Evolutionary conservation across 1,284 basidiomycete genomes (phyloP).

Genomic region (Irpex rosettiformis): DNA sequence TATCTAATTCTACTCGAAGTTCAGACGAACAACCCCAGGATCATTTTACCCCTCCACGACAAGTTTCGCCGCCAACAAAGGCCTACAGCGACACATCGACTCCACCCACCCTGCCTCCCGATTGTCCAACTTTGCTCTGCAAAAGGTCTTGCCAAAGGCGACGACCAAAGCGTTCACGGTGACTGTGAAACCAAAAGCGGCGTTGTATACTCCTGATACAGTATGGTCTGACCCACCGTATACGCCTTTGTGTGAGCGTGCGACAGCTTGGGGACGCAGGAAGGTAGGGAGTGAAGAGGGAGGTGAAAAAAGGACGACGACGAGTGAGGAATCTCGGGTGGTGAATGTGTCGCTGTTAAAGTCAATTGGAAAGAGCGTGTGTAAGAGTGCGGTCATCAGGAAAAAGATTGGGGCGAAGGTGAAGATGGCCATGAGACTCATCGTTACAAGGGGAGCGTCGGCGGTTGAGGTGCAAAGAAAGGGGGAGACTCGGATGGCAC

Average conservation of each 20-base stretch:
- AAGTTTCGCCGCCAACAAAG: constrained; percentile 2
- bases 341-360: constrained; percentile 26
- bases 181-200: constrained; percentile 25
- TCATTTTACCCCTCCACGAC: constrained; percentile 8
- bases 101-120: constrained; percentile 4
- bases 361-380: constrained; percentile 17
- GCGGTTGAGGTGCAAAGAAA: constrained; percentile 20
- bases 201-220: constrained; percentile 15
- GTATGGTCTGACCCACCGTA: constrained; percentile 25
- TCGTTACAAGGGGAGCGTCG: constrained; percentile 38
- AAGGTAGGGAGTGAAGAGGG: not conserved
- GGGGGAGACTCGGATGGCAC: constrained; percentile 19
- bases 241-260: constrained; percentile 1
- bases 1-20: constrained; percentile 16
- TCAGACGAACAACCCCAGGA: constrained; percentile 29
- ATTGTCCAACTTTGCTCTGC: not conserved
- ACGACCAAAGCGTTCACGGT: constrained; percentile 16
- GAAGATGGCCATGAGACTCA: constrained; percentile 36
- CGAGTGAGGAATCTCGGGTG: constrained; percentile 3
- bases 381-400: constrained; percentile 19
- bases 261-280: too few species aligned
- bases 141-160: constrained; percentile 12
- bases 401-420: constrained; percentile 29
- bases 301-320: not conserved
- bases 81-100: constrained; percentile 1